phyloP scores from a whole-genome alignment of 169 alveolate species.

The Plasmodium sp. region DNA sequence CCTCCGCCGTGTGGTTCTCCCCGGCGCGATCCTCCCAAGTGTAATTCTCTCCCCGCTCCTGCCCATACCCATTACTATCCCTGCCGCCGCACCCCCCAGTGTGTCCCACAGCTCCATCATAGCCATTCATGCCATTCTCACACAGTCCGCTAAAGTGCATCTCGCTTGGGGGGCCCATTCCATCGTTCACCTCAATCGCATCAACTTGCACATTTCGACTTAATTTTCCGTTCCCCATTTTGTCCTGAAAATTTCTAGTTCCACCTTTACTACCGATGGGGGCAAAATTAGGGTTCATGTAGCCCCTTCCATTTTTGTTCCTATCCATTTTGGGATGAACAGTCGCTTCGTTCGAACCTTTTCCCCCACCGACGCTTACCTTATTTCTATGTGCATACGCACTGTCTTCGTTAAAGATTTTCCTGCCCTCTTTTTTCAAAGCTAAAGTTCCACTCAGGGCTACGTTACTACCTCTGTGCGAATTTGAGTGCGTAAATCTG shows the following conservation, averaged over 20 bases:
- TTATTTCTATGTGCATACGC: not conserved
- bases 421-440: not conserved
- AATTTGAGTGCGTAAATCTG: not conserved
- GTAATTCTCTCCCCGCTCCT: constrained; percentile 14
- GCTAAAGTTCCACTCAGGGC: not conserved
- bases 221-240: constrained; percentile 4
- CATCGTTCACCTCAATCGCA: not conserved
- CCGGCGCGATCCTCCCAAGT: not conserved
- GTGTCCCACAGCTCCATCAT: not conserved
- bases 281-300: not conserved
- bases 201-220: constrained; percentile 12
- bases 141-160: not conserved
- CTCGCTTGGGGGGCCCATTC: not conserved
- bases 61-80: not conserved
- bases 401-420: not conserved
- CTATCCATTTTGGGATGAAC: constrained; percentile 18
- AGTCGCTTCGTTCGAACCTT: constrained; percentile 7
- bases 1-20: not conserved
- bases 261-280: not conserved
- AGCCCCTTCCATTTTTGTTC: not conserved
- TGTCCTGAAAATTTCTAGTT: not conserved
- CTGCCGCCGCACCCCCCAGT: not conserved
- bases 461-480: constrained; percentile 6
- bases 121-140: constrained; percentile 12
- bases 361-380: not conserved